These are phyloP conservation scores for Dactylonectria estremocensis DNA, from an alignment of 2,329 filamentous ascomycete genomes.

Conservation along the genomic window DNA sequence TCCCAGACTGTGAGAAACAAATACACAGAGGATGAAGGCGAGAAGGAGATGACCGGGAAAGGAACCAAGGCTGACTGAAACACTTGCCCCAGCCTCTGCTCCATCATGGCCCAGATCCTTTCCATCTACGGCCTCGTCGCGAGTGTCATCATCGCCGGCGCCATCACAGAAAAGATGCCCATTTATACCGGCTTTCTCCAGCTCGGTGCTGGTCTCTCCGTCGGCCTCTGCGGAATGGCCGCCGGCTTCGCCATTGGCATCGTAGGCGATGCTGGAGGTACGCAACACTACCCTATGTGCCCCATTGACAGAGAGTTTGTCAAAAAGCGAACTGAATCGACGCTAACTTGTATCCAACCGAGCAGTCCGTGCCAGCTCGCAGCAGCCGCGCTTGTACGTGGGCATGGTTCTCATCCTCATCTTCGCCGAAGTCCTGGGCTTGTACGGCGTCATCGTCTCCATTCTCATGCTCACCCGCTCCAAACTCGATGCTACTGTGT, in stretches of 20 bases:
- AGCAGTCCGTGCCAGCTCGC: constrained; percentile 61
- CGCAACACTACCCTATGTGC: constrained; percentile 27
- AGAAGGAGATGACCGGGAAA: not conserved
- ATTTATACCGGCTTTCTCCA: constrained; percentile 61
- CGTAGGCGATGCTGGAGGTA: constrained; percentile 62
- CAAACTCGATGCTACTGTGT: constrained; percentile 56
- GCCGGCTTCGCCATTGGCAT: constrained; percentile 64
- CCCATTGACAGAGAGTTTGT: not conserved
- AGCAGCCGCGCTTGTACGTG: constrained; percentile 63
- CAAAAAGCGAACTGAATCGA: not conserved
- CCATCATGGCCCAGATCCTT: constrained; percentile 65
- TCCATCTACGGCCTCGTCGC: constrained; percentile 64
- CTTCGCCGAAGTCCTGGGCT: constrained; percentile 62
- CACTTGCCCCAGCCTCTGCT: constrained; percentile 51
- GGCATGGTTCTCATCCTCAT: constrained; percentile 66
- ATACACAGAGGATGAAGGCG: not conserved
- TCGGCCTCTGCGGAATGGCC: constrained; percentile 62
- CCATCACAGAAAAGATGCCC: constrained; percentile 59
- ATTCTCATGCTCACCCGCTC: constrained; percentile 65
- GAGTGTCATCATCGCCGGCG: constrained; percentile 61
- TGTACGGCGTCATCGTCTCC: constrained; percentile 64
- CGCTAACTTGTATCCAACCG: not conserved
- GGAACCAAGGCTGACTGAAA: constrained; percentile 24
- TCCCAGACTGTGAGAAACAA: not conserved
- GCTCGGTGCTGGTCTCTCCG: constrained; percentile 60